Percentiles rank a stretch among this genome's conserved stretches.
These are phyloP conservation scores for Lophiotrema nucula DNA, from an alignment of 495 filamentous ascomycete genomes.

Conservation along the genomic window DNA sequence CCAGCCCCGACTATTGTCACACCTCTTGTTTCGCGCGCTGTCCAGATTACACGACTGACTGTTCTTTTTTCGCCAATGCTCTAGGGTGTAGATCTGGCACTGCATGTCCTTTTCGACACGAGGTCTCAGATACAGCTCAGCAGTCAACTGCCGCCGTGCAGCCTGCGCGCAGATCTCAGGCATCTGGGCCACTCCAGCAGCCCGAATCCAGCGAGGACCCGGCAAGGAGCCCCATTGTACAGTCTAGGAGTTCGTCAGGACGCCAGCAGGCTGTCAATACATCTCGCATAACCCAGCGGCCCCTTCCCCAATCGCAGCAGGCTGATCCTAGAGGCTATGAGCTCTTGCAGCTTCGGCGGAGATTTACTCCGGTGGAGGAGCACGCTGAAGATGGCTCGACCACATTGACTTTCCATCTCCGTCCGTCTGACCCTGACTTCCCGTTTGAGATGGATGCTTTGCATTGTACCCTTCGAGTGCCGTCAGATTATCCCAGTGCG, in stretches of 20 bases:
- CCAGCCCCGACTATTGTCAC: constrained; percentile 28
- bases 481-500: constrained; percentile 19
- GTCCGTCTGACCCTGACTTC: constrained; percentile 85
- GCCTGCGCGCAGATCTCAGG: constrained; percentile 24
- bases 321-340: constrained; percentile 75
- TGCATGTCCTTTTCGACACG: constrained; percentile 39
- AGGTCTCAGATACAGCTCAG: constrained; percentile 19
- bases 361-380: constrained; percentile 67
- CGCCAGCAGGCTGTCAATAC: constrained; percentile 36
- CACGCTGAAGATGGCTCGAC: constrained; percentile 52
- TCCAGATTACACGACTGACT: constrained; percentile 11
- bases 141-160: constrained; percentile 29
- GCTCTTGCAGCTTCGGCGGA: constrained; percentile 68
- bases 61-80: constrained; percentile 27
- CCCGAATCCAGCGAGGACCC: constrained; percentile 12
- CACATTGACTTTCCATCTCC: constrained; percentile 61
- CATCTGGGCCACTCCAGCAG: constrained; percentile 8
- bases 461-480: constrained; percentile 71
- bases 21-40: constrained; percentile 11
- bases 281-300: constrained; percentile 59
- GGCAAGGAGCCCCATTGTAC: constrained; percentile 14
- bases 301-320: constrained; percentile 62
- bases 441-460: constrained; percentile 72
- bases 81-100: constrained; percentile 40
- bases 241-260: constrained; percentile 3